Percentiles rank a stretch among this genome's conserved stretches.
Evolutionary conservation across 164 flowering plant species (phyloP).

Genomic region (Platanus orientalis): DNA sequence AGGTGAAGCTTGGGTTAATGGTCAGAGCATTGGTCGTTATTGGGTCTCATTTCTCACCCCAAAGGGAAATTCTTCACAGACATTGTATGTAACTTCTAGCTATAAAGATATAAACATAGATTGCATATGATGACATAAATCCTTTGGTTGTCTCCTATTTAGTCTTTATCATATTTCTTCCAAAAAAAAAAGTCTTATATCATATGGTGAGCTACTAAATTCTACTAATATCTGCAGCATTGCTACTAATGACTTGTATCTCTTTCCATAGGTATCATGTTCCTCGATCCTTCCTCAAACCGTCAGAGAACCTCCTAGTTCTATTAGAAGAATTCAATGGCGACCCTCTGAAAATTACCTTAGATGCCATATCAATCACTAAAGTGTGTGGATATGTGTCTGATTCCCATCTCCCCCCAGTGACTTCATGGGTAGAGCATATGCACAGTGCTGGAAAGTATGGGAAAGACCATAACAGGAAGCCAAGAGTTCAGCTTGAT

Average conservation of each 20-base stretch:
- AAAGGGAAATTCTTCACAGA: slow-evolving; percentile 44
- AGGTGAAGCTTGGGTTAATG: slow-evolving; percentile 83
- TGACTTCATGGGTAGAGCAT: background rate
- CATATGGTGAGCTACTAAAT: no score
- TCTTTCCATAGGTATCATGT: slow-evolving; percentile 54
- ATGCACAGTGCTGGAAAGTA: background rate
- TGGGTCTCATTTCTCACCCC: slow-evolving; percentile 56
- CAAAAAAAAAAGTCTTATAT: no score
- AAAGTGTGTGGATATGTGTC: slow-evolving; percentile 36
- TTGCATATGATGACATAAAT: background rate
- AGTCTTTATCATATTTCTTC: background rate
- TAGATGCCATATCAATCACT: slow-evolving; percentile 40
- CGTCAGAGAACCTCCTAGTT: slow-evolving; percentile 53
- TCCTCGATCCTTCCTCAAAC: slow-evolving; percentile 67
- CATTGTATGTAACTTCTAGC: slow-evolving; percentile 35
- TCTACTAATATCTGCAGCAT: no score
- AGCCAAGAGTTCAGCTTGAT: slow-evolving; percentile 33
- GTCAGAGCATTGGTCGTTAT: slow-evolving; percentile 67
- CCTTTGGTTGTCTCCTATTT: background rate
- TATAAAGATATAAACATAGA: no score
- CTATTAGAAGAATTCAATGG: slow-evolving; percentile 66
- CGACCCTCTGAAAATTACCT: slow-evolving; percentile 46
- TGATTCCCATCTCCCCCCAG: slow-evolving; percentile 22
- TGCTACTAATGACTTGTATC: background rate
- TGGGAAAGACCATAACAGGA: background rate